phyloP scores from a whole-genome alignment of 2,329 filamentous ascomycete species.

The Ascochyta fabae region DNA sequence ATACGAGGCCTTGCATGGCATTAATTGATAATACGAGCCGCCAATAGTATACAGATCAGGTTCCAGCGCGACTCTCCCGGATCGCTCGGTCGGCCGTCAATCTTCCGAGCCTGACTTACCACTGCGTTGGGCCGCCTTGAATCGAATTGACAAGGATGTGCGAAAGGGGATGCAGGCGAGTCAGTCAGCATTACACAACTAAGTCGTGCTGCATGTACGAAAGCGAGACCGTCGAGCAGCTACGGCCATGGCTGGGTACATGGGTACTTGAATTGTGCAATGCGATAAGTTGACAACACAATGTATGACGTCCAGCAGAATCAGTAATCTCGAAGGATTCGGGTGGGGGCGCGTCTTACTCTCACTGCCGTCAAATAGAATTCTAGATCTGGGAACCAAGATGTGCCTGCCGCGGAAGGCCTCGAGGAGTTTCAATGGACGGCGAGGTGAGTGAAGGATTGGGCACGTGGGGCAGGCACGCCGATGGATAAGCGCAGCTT shows the following conservation, averaged over 20 bases:
- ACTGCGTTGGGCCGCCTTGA: slow-evolving; percentile 12
- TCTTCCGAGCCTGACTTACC: slow-evolving; percentile 15
- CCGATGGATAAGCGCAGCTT: not conserved
- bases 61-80: slow-evolving; percentile 8
- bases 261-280: slow-evolving; percentile 6
- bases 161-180: slow-evolving; percentile 7
- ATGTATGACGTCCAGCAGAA: slow-evolving; percentile 7
- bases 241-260: slow-evolving; percentile 4
- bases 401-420: not conserved
- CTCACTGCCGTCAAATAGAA: not conserved
- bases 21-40: not conserved
- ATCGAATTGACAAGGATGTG: not conserved
- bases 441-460: slow-evolving; percentile 5
- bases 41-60: slow-evolving; percentile 9
- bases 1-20: not conserved
- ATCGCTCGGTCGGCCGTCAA: slow-evolving; percentile 14
- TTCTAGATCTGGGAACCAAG: not conserved
- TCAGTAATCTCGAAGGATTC: slow-evolving; percentile 1
- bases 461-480: not conserved
- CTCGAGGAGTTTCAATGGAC: slow-evolving; percentile 3
- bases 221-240: not conserved
- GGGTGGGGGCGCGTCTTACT: slow-evolving; percentile 11
- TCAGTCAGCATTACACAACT: slow-evolving; percentile 5
- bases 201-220: slow-evolving; percentile 1
- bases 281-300: not conserved